These are phyloP conservation scores for Rhodotorula glutinis DNA, from an alignment of 1,284 basidiomycete species.

Conservation along the genomic window DNA sequence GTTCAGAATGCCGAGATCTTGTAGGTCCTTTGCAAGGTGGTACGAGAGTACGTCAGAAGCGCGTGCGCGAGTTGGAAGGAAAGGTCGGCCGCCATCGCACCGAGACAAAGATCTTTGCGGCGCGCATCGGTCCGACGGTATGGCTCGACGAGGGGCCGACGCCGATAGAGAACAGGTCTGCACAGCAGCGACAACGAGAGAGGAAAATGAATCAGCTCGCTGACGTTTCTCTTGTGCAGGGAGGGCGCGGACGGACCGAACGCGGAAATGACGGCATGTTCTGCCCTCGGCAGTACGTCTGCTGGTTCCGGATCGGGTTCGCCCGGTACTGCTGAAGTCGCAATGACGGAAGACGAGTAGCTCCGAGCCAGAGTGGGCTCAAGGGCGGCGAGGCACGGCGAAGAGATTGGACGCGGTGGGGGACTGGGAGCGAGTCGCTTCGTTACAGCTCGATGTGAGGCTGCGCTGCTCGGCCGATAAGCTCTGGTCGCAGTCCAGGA, in stretches of 20 bases:
- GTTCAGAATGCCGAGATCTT: constrained; percentile 65
- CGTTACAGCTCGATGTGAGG: too few species aligned
- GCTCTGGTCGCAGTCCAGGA: too few species aligned
- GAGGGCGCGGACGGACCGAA: constrained; percentile 51
- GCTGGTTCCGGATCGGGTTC: background rate
- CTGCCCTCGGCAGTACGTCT: constrained; percentile 49
- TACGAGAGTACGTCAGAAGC: background rate
- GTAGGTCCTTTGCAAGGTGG: constrained; percentile 56
- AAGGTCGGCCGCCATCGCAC: too few species aligned
- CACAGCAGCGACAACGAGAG: background rate
- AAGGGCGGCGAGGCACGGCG: too few species aligned
- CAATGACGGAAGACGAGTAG: background rate
- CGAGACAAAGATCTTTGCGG: constrained; percentile 72
- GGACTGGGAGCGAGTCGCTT: too few species aligned
- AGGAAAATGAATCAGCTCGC: background rate
- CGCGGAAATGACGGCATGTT: constrained; percentile 88
- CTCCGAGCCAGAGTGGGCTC: too few species aligned
- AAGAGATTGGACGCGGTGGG: too few species aligned
- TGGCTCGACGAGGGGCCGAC: constrained; percentile 55
- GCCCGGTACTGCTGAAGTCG: background rate
- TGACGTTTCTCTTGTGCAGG: constrained; percentile 15
- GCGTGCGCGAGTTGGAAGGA: too few species aligned
- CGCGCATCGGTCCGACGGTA: constrained; percentile 85
- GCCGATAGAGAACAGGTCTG: constrained; percentile 87
- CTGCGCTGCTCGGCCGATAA: too few species aligned